Evolutionary conservation across 768 basidiomycete species (phyloP).

Genomic region (Hortiboletus campestris): DNA sequence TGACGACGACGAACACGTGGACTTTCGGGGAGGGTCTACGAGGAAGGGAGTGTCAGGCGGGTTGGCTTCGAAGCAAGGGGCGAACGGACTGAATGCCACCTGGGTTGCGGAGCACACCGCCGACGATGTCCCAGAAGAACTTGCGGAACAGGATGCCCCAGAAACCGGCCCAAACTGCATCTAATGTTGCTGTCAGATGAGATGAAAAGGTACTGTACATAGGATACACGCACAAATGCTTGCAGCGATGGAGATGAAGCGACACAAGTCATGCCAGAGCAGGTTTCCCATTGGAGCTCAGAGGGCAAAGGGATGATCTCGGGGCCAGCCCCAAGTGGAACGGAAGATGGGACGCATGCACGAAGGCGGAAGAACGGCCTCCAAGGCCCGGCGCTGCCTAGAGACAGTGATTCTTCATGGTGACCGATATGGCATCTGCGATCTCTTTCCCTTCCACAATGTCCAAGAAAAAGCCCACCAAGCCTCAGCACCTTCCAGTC

Average conservation of each 20-base stretch:
- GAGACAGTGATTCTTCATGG: too few species aligned
- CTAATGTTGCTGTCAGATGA: conserved; percentile 36
- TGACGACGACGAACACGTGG: conserved; percentile 65
- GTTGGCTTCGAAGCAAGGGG: background rate
- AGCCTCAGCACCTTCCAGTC: background rate
- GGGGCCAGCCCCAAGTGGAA: conserved; percentile 14
- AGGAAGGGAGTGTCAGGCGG: background rate
- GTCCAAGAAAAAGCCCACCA: conserved; percentile 34
- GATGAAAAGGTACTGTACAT: background rate
- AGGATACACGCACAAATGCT: conserved; percentile 60
- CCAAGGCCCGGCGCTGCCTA: too few species aligned
- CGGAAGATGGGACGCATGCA: conserved; percentile 21
- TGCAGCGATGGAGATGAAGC: conserved; percentile 64
- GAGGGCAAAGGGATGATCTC: conserved; percentile 18
- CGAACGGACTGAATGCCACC: conserved; percentile 73
- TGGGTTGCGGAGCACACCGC: conserved; percentile 71
- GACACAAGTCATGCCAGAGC: conserved; percentile 78
- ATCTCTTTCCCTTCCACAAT: conserved; percentile 4
- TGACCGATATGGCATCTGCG: too few species aligned
- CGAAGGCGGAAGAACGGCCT: too few species aligned
- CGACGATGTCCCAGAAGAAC: conserved; percentile 97
- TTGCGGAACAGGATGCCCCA: conserved; percentile 85
- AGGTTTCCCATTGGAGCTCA: conserved; percentile 64
- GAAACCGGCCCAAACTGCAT: conserved; percentile 77
- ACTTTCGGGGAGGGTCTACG: conserved; percentile 58